Conservation (phyloP, 345 rosid species). For the Euphorbia lathyris region DNA sequence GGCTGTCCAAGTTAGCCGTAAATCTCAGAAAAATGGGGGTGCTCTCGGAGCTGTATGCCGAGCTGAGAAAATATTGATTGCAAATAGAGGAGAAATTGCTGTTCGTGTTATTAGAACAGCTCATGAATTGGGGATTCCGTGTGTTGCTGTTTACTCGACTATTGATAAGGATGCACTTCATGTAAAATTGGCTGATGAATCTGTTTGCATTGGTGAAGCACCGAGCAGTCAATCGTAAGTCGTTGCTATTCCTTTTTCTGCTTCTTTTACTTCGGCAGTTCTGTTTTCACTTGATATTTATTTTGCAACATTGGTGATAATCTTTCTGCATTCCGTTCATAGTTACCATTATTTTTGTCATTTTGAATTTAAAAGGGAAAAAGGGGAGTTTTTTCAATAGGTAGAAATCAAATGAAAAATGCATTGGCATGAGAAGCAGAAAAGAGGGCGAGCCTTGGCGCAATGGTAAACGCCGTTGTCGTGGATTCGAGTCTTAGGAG, state of each 20-base stretch:
- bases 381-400: no score
- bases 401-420: no score
- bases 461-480: no score
- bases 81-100: slow-evolving; percentile 96
- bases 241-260: background rate
- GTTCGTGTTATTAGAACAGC: slow-evolving; percentile 95
- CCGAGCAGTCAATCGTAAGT: slow-evolving; percentile 97
- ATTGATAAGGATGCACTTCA: slow-evolving; percentile 96
- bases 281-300: background rate
- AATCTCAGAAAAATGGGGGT: slow-evolving; percentile 38
- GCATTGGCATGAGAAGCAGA: background rate
- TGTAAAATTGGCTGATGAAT: slow-evolving; percentile 91
- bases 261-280: background rate
- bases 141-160: slow-evolving; percentile 96
- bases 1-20: slow-evolving; percentile 31
- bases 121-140: slow-evolving; percentile 94
- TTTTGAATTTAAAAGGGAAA: no score
- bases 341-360: no score
- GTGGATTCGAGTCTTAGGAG: no score
- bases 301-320: no score
- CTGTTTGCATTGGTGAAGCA: slow-evolving; percentile 98
- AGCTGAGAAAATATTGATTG: slow-evolving; percentile 82
- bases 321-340: no score
- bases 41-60: slow-evolving; percentile 59
- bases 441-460: no score